Base-by-base conservation (phyloP, 2,329 filamentous ascomycete species). In the Pyrenophora teres region DNA sequence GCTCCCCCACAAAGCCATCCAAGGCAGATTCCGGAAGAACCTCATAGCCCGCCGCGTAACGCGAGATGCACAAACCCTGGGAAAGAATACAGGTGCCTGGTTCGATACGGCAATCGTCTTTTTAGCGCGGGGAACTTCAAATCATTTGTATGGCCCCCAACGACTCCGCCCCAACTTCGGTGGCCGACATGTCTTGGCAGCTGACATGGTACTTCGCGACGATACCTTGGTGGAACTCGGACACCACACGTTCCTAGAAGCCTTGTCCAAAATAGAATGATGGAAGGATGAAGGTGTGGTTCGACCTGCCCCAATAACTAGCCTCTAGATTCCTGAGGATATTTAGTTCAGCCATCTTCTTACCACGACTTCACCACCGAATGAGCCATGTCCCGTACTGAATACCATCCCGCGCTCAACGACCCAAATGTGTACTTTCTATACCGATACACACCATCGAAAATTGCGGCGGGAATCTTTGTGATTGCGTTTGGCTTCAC, bases 391-490 rank as follows among this genome's bases (percentile, higher is more conserved):
- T 47, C 36, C 19, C 25, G 31, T 18, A 47, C 15, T 15, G 23
- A 27, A 12, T 31, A 48, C 9, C 56, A 45, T 10, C 54, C 54
- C 3, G 54, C 57, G 31, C 59, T 63, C n/a, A 49, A 62, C 33
- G 54, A 62, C 18, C 56, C 58, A 4, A 48, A 47, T 32, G 49
- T 47, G 18, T 59, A 46, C 39, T 50, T 57, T 19, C 54, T 48
- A 9, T 65, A 64, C 31, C 55, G 72, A 44, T 80, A 80, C 51
- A 56, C 63, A 3, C 79, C 81, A 0, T 79, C 75, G 0, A 48
- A 78, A 0, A 58, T 71, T 0, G 79, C 75, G 0, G 81, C 80
- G 1, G 63, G 77, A 12, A 70, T 81, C 6, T 81, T 82, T 52
- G 65, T 73, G 9, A 56, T 76, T 21, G 60, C 82, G 3, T 84